Conservation (phyloP, 2,329 filamentous ascomycete species). For the Apiospora rasikravindrae region DNA sequence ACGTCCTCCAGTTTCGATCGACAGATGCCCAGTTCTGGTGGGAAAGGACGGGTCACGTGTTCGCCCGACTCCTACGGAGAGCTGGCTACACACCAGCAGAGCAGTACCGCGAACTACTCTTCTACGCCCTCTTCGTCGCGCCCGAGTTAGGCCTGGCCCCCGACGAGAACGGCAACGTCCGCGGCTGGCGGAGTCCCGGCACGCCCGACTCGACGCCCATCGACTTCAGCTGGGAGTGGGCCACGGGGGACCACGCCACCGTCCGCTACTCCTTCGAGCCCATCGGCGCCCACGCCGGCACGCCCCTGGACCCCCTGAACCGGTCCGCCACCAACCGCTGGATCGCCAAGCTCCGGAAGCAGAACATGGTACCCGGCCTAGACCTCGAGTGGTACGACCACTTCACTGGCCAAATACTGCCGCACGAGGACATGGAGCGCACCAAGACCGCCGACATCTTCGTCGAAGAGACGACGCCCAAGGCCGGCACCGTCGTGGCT, state of each 20-base stretch:
- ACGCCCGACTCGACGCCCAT: conserved; percentile 18
- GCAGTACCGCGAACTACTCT: conserved; percentile 17
- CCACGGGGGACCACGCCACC: neutral
- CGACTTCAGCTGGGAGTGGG: conserved; percentile 21
- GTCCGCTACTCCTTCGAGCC: conserved; percentile 19
- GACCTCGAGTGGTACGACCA: conserved; percentile 19
- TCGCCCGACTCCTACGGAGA: neutral
- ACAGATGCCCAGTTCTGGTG: conserved; percentile 19
- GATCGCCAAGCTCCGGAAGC: conserved; percentile 18
- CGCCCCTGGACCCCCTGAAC: conserved; percentile 16
- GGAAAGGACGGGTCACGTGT: conserved; percentile 14
- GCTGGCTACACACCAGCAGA: conserved; percentile 17
- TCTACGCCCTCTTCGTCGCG: conserved; percentile 19
- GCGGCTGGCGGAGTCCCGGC: conserved; percentile 18
- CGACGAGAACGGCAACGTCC: conserved; percentile 17
- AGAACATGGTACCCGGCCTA: conserved; percentile 20
- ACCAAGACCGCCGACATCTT: conserved; percentile 7
- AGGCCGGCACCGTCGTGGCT: conserved; percentile 17
- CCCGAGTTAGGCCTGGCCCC: conserved; percentile 15
- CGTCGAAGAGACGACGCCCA: conserved; percentile 20
- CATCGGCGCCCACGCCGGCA: conserved; percentile 16
- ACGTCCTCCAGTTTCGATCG: neutral
- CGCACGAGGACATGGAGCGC: conserved; percentile 12
- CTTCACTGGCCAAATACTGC: conserved; percentile 12
- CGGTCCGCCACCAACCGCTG: conserved; percentile 3